Evolutionary conservation across 83 land plant species (phyloP), one percentile per base, ranked within the genome.

Genomic region (Picea mariana): DNA sequence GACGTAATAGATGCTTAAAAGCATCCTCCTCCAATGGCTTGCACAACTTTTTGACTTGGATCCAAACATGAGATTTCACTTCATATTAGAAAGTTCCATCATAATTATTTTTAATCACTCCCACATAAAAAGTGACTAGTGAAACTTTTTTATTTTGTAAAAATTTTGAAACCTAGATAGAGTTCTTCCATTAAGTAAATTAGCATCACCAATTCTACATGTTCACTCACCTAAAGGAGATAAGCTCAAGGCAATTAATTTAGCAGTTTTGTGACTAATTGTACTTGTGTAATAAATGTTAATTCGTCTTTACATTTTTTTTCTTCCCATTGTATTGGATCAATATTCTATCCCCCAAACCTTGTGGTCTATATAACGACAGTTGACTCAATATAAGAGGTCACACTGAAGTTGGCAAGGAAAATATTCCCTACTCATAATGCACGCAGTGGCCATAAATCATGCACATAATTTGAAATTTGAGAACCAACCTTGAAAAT

Each of bases 281-380:
- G 49, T 44, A 44, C 8, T 8, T 44, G 95, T 95, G 98, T 95
- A 85, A 96, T 96, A 82, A 95, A 95, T 72, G 96, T 88, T 8
- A 96, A 92, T 69, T 95, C 95, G 24, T 96, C 98, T 44, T 88
- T 90, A 69, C 91, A 92, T 64, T 95, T 95, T 82, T 93, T 95
- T 49, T 95, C 95, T 78, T 95, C 98, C 98, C 96, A 95, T 17
- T 96, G 95, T 31, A 31, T 93, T n/a, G 96, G 96, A 84, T 93
- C 98, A 68, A 95, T 95, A 87, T 95, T 95, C 0, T 96, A 87
- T 69, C 96, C 98, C 38, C 98, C 98, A 86, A 95, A 93, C 49
- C 92, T 89, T 66, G 95, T 85, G 80, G 98, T 95, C 97, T 91
- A 79, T 24, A 81, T 47, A 67, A 26, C 77, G 2, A 13, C 7